A percentile compares a stretch with the other conserved stretches of the same genome.
Conservation (phyloP, 2,329 filamentous ascomycete species). For the Colletotrichum orchidophilum region DNA sequence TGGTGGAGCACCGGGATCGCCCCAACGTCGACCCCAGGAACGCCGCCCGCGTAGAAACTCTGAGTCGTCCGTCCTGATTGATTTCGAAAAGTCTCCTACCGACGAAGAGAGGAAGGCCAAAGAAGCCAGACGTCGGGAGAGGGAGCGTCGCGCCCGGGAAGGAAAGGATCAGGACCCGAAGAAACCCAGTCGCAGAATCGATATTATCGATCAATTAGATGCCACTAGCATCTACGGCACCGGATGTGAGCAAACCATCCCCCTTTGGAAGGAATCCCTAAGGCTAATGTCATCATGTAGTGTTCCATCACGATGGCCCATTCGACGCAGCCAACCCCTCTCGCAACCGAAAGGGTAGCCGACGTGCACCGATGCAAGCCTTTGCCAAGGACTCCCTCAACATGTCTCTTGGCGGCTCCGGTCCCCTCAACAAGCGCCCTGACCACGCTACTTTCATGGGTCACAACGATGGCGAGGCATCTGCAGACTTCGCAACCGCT, state of each 20-base stretch:
- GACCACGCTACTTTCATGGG: constrained; percentile 93
- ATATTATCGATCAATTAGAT: constrained; percentile 96
- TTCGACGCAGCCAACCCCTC: constrained; percentile 97
- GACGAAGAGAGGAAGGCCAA: constrained; percentile 66
- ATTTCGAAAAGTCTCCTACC: constrained; percentile 66
- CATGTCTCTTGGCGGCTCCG: constrained; percentile 88
- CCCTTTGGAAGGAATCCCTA: constrained; percentile 3
- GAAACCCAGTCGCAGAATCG: constrained; percentile 66
- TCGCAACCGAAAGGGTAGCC: constrained; percentile 85
- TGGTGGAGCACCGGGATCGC: constrained; percentile 46
- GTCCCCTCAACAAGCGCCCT: constrained; percentile 82
- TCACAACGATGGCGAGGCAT: constrained; percentile 80
- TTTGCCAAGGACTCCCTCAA: constrained; percentile 94
- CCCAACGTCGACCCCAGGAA: constrained; percentile 49
- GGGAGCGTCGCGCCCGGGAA: constrained; percentile 61
- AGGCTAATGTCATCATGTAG: constrained; percentile 53
- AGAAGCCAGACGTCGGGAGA: constrained; percentile 61
- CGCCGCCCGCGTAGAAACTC: constrained; percentile 77
- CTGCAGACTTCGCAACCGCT: constrained; percentile 74
- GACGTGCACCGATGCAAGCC: constrained; percentile 92
- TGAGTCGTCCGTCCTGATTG: constrained; percentile 75
- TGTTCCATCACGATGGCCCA: constrained; percentile 97
- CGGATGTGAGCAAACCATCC: constrained; percentile 71
- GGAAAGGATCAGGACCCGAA: constrained; percentile 58
- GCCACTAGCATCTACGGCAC: constrained; percentile 95